Conservation (phyloP, 306 rosid species). For the Malus domestica region ASM211411v1 NC_041789.1:17723501-17724000, state of each 20-base stretch:
- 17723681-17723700: neutral
- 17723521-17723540: neutral
- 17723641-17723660: neutral
- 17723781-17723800: slow-evolving; percentile 93
- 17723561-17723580: neutral
- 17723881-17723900: slow-evolving; percentile 87
- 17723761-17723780: slow-evolving; percentile 84
- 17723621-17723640: neutral
- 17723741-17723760: slow-evolving; percentile 59
- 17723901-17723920: slow-evolving; percentile 81
- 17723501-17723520: neutral
- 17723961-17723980: neutral
- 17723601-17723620: no score
- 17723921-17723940: slow-evolving; percentile 25
- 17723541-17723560: neutral
- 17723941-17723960: neutral
- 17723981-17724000: neutral
- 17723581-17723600: neutral
- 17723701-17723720: neutral
- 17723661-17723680: neutral
- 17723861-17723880: slow-evolving; percentile 86
- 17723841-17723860: slow-evolving; percentile 91
- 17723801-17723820: slow-evolving; percentile 80
- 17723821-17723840: slow-evolving; percentile 83
- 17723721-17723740: neutral